Conservation (phyloP, 352 stramenopile genomes). For the Phytophthora nicotianae region DNA sequence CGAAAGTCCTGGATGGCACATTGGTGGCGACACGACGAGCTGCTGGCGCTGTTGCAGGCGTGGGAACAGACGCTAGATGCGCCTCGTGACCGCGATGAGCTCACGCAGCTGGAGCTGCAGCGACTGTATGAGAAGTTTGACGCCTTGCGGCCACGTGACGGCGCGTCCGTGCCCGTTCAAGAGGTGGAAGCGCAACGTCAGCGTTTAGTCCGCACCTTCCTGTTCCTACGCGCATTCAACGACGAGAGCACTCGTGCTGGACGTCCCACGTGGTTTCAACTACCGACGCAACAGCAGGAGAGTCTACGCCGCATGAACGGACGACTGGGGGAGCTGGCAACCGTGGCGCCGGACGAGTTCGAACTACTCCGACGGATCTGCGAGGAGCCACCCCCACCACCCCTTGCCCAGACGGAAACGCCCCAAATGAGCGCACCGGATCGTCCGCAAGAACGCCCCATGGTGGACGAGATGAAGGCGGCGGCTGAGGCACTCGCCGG, state of each 20-base stretch:
- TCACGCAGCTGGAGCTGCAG: conserved; percentile 21
- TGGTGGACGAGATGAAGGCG: conserved; percentile 41
- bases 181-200: conserved; percentile 39
- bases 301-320: conserved; percentile 30
- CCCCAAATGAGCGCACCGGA: background rate
- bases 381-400: conserved; percentile 1
- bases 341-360: conserved; percentile 28
- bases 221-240: conserved; percentile 36
- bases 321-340: conserved; percentile 27
- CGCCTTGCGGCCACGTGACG: conserved; percentile 25
- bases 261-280: conserved; percentile 35
- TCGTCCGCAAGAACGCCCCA: conserved; percentile 11
- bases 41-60: conserved; percentile 36
- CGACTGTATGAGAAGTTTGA: conserved; percentile 25
- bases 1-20: conserved; percentile 23
- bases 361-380: conserved; percentile 30
- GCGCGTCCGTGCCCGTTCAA: conserved; percentile 6
- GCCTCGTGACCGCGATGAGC: conserved; percentile 39
- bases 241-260: conserved; percentile 10
- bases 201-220: conserved; percentile 36
- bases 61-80: conserved; percentile 31
- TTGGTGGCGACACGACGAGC: conserved; percentile 42
- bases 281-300: conserved; percentile 30
- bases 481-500: conserved; percentile 41
- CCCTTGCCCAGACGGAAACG: background rate